Conservation (phyloP, 306 rosid species). For the Cicer cuneatum region DNA sequence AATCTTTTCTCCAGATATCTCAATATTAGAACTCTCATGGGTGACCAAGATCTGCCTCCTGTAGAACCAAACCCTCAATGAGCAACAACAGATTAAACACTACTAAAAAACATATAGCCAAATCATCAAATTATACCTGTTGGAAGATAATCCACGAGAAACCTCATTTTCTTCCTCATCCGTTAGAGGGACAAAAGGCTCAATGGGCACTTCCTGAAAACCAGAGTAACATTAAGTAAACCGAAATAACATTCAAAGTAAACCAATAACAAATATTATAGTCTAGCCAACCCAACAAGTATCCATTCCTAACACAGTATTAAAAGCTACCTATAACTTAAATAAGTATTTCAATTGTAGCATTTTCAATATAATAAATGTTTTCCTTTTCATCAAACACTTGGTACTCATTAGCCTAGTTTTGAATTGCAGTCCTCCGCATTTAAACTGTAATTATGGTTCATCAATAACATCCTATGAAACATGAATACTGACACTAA, state of each 20-base stretch:
- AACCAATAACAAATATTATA: conserved; percentile 9
- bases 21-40: conserved; percentile 79
- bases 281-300: conserved; percentile 3
- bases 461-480: background rate
- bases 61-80: conserved; percentile 39
- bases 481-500: too few species aligned
- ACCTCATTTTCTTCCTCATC: conserved; percentile 67
- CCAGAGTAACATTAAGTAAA: conserved; percentile 34
- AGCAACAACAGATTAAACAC: conserved; percentile 36
- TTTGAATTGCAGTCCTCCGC: background rate
- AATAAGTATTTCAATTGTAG: background rate
- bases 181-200: conserved; percentile 71
- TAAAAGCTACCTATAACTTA: background rate
- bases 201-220: conserved; percentile 61
- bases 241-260: conserved; percentile 25
- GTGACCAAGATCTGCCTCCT: conserved; percentile 76
- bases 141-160: conserved; percentile 56
- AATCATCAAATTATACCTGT: conserved; percentile 59
- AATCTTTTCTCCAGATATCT: conserved; percentile 68
- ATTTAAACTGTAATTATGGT: background rate
- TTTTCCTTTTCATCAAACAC: conserved; percentile 9
- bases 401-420: conserved; percentile 1
- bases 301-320: background rate
- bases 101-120: conserved; percentile 20
- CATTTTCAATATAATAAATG: background rate